phyloP scores from a whole-genome alignment of 768 basidiomycete species.

The Agaricus sinodeliciosus region DNA sequence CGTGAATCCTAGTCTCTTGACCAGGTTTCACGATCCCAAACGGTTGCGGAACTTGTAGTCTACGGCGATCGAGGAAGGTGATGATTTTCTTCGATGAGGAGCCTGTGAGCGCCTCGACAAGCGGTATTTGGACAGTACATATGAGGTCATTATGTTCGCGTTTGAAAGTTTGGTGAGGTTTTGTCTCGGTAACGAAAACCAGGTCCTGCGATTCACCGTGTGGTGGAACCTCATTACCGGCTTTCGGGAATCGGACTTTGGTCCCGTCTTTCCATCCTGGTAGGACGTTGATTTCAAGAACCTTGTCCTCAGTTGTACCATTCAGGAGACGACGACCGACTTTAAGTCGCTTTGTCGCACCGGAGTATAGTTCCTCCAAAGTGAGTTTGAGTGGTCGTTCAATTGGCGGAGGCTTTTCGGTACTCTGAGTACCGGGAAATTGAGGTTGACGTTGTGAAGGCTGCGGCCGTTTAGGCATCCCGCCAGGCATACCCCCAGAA shows the following conservation, averaged over 20 bases:
- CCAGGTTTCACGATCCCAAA: constrained; percentile 69
- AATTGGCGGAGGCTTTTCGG: constrained; percentile 50
- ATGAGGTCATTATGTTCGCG: constrained; percentile 80
- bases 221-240: constrained; percentile 70
- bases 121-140: constrained; percentile 52
- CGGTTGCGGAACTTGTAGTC: constrained; percentile 63
- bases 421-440: constrained; percentile 19
- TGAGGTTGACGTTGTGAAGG: constrained; percentile 18
- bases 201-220: constrained; percentile 75
- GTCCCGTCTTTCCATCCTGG: constrained; percentile 98
- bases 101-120: constrained; percentile 80
- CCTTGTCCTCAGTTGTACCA: constrained; percentile 78
- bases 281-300: constrained; percentile 70
- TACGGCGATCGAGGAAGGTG: constrained; percentile 75
- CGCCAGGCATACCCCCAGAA: constrained; percentile 53
- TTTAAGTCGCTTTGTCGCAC: constrained; percentile 83
- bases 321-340: constrained; percentile 68
- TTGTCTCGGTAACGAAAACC: constrained; percentile 97
- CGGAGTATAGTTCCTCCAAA: constrained; percentile 80
- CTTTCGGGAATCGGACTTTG: constrained; percentile 83
- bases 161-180: constrained; percentile 70
- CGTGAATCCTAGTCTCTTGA: constrained; percentile 58
- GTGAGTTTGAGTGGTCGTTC: constrained; percentile 78
- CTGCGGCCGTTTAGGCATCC: constrained; percentile 34
- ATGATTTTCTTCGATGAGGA: constrained; percentile 40